Evolutionary conservation across 2,329 filamentous ascomycete genomes (phyloP), one percentile per base, ranked within the genome.

Genomic region (Fonsecaea nubica): DNA sequence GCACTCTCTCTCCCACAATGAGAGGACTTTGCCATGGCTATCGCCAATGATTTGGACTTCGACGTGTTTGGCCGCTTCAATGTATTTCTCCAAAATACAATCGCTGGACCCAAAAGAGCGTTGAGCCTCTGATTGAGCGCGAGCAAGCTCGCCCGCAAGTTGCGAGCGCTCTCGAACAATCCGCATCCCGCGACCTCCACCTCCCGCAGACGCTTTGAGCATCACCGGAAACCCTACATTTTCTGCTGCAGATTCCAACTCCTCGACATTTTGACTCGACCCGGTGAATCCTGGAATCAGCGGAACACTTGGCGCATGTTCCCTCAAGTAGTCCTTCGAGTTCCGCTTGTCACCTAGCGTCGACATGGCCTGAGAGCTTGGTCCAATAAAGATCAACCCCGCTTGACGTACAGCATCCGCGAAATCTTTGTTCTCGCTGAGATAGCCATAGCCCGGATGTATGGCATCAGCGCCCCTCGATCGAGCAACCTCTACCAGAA

Each of bases 31-130:
- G 0, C 82, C 83, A 2, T 72, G 62, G 2, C 81, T 78, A 68
- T 85, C 79, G 2, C 83, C 83, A 2, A 85, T 55, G 2, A 86
- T 78, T 65, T 86, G 84, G 0, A 85, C 79, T 66, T 86, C 83
- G 32, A 86, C 76, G 58, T 86, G 83, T 9, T 80, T 77, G 7
- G 77, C 78, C 4, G 72, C 71, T 40, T 80, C 72, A 21, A 84
- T 74, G 21, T 79, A 82, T 4, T 79, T 76, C 65, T 83, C 81
- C 0, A 84, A 64, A 30, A 84, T 80, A 2, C 79, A 75, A 4
- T 78, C 77, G 0, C 75, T 74, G 1, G 79, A 78, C 3, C 80
- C 78, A 66, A 84, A 84, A 10, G 79, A 79, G 5, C 77, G 75
- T n/a, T 76, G 71, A 0, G 78, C 80, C 36, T 80, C 74, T 1